phyloP scores from a whole-genome alignment of 306 rosid genomes.

The Gleditsia sinensis region DNA sequence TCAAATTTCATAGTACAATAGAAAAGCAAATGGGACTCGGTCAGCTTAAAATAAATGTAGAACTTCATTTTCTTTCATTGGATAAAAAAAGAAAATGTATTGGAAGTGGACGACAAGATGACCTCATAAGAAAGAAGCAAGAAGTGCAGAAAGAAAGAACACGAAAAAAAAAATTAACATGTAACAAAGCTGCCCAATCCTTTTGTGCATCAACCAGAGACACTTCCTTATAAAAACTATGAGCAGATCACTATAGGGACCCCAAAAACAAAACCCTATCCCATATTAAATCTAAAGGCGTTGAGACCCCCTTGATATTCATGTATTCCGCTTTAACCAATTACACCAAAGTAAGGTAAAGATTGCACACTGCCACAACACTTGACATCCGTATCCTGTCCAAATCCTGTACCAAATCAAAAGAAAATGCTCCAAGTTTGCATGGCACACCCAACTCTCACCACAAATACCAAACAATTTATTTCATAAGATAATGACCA shows the following conservation, averaged over 20 bases:
- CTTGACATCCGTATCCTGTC: background rate
- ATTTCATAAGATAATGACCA: background rate
- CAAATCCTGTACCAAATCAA: background rate
- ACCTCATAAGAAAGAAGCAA: background rate
- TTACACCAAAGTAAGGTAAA: background rate
- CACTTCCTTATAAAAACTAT: background rate
- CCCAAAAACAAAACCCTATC: background rate
- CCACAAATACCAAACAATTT: background rate
- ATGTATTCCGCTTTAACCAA: background rate
- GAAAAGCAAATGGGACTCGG: no score
- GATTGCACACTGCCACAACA: background rate
- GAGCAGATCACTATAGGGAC: background rate
- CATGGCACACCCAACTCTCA: background rate
- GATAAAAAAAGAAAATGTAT: background rate
- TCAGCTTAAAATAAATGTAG: no score
- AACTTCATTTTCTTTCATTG: no score
- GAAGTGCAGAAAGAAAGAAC: background rate
- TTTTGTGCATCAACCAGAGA: background rate
- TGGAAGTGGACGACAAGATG: background rate
- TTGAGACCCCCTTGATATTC: background rate
- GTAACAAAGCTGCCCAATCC: background rate
- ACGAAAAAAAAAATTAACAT: background rate
- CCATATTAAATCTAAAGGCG: background rate
- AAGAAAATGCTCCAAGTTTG: background rate
- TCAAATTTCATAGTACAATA: no score